Conservation (phyloP, 1,284 basidiomycete species). For the Kwoniella shivajii region DNA sequence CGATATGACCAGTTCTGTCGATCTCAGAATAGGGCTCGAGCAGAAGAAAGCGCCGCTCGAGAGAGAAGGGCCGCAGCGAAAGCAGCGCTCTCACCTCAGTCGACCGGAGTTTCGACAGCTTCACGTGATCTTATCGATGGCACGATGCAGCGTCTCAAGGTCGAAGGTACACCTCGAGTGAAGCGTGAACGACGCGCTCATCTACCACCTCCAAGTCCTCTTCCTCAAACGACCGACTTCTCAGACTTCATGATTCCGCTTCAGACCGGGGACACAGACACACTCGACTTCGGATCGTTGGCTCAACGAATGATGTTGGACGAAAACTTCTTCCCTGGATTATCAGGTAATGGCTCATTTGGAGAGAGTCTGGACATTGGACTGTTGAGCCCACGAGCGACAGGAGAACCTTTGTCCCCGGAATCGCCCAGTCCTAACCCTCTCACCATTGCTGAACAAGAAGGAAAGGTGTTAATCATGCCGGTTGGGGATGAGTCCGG, state of each 20-base stretch:
- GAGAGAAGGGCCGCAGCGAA: constrained; percentile 43
- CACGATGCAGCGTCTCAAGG: constrained; percentile 71
- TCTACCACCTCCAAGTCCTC: constrained; percentile 50
- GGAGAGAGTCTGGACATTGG: not conserved
- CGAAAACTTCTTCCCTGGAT: constrained; percentile 16
- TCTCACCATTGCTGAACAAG: constrained; percentile 1
- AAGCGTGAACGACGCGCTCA: constrained; percentile 49
- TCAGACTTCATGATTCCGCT: constrained; percentile 55
- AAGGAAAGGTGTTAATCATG: constrained; percentile 1
- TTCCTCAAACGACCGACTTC: constrained; percentile 52
- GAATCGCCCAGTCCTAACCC: constrained; percentile 13
- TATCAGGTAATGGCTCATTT: not conserved
- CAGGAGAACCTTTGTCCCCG: constrained; percentile 4
- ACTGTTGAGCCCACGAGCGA: constrained; percentile 10
- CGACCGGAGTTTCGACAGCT: constrained; percentile 39
- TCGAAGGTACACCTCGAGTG: constrained; percentile 64
- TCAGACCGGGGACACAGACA: constrained; percentile 30
- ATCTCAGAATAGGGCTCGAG: constrained; percentile 64
- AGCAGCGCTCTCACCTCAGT: constrained; percentile 50
- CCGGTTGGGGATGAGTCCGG: not conserved
- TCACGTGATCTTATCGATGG: constrained; percentile 66
- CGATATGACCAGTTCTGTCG: constrained; percentile 94
- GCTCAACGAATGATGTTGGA: constrained; percentile 17
- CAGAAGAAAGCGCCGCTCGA: constrained; percentile 54
- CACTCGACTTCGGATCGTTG: constrained; percentile 38